Evolutionary conservation across 2,329 filamentous ascomycete genomes (phyloP), one percentile per base, ranked within the genome.

Genomic region (Shiraia sp.): DNA sequence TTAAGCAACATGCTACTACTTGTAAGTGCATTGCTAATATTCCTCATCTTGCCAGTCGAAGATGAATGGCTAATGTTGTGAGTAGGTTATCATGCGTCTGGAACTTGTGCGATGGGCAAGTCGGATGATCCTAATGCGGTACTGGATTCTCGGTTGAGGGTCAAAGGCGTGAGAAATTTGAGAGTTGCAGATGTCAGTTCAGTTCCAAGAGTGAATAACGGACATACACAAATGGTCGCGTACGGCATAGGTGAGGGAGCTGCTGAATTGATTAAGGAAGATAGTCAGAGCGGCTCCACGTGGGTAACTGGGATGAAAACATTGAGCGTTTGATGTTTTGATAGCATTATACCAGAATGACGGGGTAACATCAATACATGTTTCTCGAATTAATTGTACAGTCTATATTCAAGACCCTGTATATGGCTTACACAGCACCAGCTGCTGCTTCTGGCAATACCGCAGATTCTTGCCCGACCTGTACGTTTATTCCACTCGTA

Each of bases 1-100:
- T 85, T 5, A 78, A 74, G 54, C 66, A 83, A 23, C 72, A 82
- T 57, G 80, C 79, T n/a, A 82, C 79, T 2, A 83, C 80, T 16
- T 82, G 80, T 78, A 70, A 71, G 57, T 53, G 33, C 10, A 27
- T 7, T 19, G 8, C 15, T 6, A 10, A 32, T n/a, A 6, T 19
- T 12, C 28, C 10, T 29, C 23, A 13, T 9, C 15, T 41, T 6
- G 9, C 28, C 29, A 3, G 12, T 8, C 36, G 36, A 35, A 32
- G 7, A 24, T 29, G 3, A 16, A 12, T 13, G 19, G n/a, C 10
- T 32, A 10, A 22, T 22, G 4, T 22, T 22, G 19, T 4, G 19
- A 4, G 8, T 59, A 76, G 16, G 69, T 61, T 22, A 78, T 73
- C 2, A 78, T 68, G 41, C 82, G 74, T 76, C 80, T 79, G 58